These are phyloP conservation scores for Penicillium concentricum DNA, from an alignment of 2,329 filamentous ascomycete genomes.

Conservation along the genomic window DNA sequence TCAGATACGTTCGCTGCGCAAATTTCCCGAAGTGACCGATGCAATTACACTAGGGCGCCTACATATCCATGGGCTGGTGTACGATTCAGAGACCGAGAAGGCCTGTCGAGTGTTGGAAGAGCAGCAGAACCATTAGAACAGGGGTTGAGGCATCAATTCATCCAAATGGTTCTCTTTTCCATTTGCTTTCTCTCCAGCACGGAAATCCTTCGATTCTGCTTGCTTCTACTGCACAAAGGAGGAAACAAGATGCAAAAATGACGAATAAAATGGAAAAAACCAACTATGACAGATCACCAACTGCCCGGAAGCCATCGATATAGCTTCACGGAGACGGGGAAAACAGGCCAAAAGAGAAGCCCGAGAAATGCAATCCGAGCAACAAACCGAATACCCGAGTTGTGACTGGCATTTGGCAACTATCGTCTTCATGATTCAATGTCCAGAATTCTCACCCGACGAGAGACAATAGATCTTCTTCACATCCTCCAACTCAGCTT, in stretches of 20 bases:
- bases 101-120: constrained; percentile 7
- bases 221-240: not conserved
- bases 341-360: not conserved
- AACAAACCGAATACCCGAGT: not conserved
- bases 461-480: constrained; percentile 21
- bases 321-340: not conserved
- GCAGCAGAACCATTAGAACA: not conserved
- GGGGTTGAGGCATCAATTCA: too few species aligned
- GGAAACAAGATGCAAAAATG: not conserved
- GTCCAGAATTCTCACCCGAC: not conserved
- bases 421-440: not conserved
- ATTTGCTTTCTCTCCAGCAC: not conserved
- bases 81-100: constrained; percentile 11
- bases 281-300: not conserved
- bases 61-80: constrained; percentile 18
- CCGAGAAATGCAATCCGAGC: not conserved
- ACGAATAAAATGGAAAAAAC: not conserved
- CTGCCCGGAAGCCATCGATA: not conserved
- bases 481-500: constrained; percentile 48
- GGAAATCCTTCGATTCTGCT: not conserved
- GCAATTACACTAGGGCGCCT: constrained; percentile 9
- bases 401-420: not conserved
- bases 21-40: constrained; percentile 13
- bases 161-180: not conserved
- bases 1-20: constrained; percentile 16